Conservation (phyloP, 176 grass and related monocot genomes). For the Pontederia crassipes region DNA sequence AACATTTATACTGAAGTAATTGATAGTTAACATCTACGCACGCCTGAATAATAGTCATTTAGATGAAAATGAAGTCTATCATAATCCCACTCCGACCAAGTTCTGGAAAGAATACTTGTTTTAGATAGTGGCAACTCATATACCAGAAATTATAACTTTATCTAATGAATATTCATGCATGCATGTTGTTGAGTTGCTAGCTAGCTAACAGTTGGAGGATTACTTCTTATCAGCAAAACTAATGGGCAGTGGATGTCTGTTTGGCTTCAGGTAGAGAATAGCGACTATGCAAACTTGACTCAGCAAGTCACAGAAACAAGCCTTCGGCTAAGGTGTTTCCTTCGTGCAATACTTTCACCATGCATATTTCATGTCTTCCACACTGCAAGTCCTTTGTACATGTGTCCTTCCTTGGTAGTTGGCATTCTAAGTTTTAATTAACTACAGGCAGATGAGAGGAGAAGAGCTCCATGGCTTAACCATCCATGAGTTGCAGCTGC, state of each 20-base stretch:
- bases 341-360: too few relatives aligned
- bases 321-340: conserved; percentile 38
- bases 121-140: too few relatives aligned
- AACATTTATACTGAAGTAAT: too few relatives aligned
- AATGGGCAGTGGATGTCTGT: not conserved
- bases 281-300: conserved; percentile 30
- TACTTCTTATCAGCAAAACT: not conserved
- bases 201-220: not conserved
- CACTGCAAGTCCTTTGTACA: not conserved
- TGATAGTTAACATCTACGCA: too few relatives aligned
- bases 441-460: conserved; percentile 69
- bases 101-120: too few relatives aligned
- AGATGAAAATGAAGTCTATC: too few relatives aligned
- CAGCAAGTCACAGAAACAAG: conserved; percentile 40
- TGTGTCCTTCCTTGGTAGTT: not conserved
- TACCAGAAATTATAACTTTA: not conserved
- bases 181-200: not conserved
- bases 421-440: not conserved
- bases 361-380: not conserved
- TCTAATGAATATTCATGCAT: not conserved
- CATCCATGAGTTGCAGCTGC: conserved; percentile 46
- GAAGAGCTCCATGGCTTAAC: conserved; percentile 55
- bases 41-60: too few relatives aligned
- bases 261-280: conserved; percentile 30
- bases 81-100: too few relatives aligned